A percentile compares a stretch with the other conserved stretches of the same genome.
These are phyloP conservation scores for Chrysoporthe deuterocubensis DNA, from an alignment of 2,329 filamentous ascomycete species.

Conservation along the genomic window DNA sequence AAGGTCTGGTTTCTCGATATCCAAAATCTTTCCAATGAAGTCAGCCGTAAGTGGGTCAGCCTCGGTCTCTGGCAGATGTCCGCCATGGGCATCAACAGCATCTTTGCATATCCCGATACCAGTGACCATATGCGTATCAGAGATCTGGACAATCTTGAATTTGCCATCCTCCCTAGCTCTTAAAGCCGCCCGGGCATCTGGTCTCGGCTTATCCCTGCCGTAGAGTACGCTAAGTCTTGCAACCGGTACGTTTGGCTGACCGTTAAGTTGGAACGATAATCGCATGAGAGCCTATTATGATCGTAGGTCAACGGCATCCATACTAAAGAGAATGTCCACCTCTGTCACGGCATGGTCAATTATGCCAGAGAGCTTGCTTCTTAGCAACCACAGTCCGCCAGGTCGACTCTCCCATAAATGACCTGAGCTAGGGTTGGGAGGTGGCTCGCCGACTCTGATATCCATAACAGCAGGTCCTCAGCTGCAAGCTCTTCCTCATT, in stretches of 20 bases:
- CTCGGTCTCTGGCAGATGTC: slow-evolving; percentile 53
- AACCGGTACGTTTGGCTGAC: slow-evolving; percentile 38
- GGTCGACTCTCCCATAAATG: slow-evolving; percentile 65
- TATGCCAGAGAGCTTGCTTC: slow-evolving; percentile 48
- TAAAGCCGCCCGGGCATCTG: slow-evolving; percentile 35
- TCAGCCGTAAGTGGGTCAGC: slow-evolving; percentile 71
- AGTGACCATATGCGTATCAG: too few species aligned
- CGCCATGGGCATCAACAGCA: slow-evolving; percentile 34
- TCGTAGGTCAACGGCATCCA: slow-evolving; percentile 39
- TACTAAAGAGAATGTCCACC: slow-evolving; percentile 70
- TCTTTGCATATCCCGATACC: too few species aligned
- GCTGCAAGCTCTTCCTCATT: slow-evolving; percentile 66
- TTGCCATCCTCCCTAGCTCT: slow-evolving; percentile 69
- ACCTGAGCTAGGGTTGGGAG: slow-evolving; percentile 33
- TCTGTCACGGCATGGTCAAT: slow-evolving; percentile 57
- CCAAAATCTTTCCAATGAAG: slow-evolving; percentile 67
- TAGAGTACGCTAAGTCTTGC: slow-evolving; percentile 41
- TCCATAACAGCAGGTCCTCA: slow-evolving; percentile 65
- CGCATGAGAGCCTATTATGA: slow-evolving; percentile 40
- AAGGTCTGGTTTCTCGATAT: slow-evolving; percentile 71
- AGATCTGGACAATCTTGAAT: slow-evolving; percentile 45
- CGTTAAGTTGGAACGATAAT: slow-evolving; percentile 41
- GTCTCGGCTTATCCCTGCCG: slow-evolving; percentile 34
- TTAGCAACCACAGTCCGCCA: slow-evolving; percentile 68
- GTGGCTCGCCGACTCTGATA: slow-evolving; percentile 61